These are phyloP conservation scores for Talaromyces adpressus DNA, from an alignment of 495 filamentous ascomycete genomes.

Conservation along the genomic window DNA sequence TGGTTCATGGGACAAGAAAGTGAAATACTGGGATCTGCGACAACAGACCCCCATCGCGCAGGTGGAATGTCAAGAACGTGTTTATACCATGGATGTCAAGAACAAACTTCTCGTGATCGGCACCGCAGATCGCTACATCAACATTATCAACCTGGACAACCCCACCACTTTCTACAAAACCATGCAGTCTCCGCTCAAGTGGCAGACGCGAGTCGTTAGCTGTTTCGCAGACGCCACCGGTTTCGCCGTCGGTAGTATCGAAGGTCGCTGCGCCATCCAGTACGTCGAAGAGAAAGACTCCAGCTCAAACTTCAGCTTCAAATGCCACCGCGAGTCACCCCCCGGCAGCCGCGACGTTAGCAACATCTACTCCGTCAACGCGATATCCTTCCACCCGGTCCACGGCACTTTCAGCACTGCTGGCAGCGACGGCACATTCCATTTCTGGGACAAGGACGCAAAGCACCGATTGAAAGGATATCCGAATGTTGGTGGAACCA, in stretches of 20 bases:
- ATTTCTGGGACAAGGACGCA: conserved; percentile 86
- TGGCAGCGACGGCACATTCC: conserved; percentile 81
- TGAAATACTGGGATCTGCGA: conserved; percentile 94
- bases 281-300: conserved; percentile 83
- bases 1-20: conserved; percentile 90
- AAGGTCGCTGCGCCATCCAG: conserved; percentile 83
- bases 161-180: conserved; percentile 76
- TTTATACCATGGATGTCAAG: conserved; percentile 82
- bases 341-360: conserved; percentile 54
- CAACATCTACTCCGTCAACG: conserved; percentile 85
- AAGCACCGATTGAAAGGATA: conserved; percentile 85
- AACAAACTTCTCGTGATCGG: conserved; percentile 73
- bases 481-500: conserved; percentile 73
- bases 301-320: conserved; percentile 81
- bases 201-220: conserved; percentile 79
- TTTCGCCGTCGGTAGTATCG: conserved; percentile 82
- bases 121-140: conserved; percentile 83
- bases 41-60: conserved; percentile 53
- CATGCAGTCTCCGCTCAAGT: conserved; percentile 75
- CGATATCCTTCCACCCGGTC: conserved; percentile 80
- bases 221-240: conserved; percentile 79
- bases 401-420: conserved; percentile 89
- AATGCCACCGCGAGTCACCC: conserved; percentile 78
- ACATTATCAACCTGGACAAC: conserved; percentile 75
- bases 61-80: conserved; percentile 66